These are phyloP conservation scores for Nakazawaea ishiwadae DNA, from an alignment of 805 yeast species.

Conservation along the genomic window DNA sequence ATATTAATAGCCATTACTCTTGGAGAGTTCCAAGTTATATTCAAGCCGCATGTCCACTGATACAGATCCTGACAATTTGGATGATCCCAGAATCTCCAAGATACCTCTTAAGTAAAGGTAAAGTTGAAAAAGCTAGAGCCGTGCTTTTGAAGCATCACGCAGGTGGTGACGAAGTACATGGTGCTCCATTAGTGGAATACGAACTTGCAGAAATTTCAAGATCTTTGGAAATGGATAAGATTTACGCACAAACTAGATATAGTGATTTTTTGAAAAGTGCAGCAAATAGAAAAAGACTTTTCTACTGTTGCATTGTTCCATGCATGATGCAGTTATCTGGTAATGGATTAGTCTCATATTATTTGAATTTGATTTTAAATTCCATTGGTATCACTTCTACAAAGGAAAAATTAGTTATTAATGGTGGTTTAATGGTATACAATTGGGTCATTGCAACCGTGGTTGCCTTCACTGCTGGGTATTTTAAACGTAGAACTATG, in stretches of 20 bases:
- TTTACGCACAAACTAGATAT: constrained; percentile 29
- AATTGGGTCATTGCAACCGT: constrained; percentile 31
- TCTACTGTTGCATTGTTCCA: constrained; percentile 29
- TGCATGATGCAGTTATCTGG: no score
- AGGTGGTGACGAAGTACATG: constrained; percentile 26
- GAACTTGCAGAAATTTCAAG: constrained; percentile 35
- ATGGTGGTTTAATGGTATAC: constrained; percentile 44
- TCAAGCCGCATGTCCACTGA: constrained; percentile 31
- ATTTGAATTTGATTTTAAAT: constrained; percentile 39
- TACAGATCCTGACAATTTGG: constrained; percentile 25
- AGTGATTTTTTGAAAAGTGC: constrained; percentile 32
- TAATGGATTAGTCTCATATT: no score
- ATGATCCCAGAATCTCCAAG: constrained; percentile 48
- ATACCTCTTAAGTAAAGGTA: constrained; percentile 33
- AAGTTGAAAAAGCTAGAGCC: constrained; percentile 33
- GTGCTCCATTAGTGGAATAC: constrained; percentile 27
- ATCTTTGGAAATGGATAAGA: constrained; percentile 36
- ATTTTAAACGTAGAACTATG: constrained; percentile 30
- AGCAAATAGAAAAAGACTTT: constrained; percentile 38
- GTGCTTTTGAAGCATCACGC: constrained; percentile 36
- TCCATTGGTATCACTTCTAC: constrained; percentile 49
- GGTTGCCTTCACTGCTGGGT: constrained; percentile 25
- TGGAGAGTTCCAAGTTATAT: constrained; percentile 29
- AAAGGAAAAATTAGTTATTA: constrained; percentile 40
- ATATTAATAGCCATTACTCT: constrained; percentile 2